Conservation (phyloP, 78 protist genomes). For the Dictyostelium firmibasis region DNA sequence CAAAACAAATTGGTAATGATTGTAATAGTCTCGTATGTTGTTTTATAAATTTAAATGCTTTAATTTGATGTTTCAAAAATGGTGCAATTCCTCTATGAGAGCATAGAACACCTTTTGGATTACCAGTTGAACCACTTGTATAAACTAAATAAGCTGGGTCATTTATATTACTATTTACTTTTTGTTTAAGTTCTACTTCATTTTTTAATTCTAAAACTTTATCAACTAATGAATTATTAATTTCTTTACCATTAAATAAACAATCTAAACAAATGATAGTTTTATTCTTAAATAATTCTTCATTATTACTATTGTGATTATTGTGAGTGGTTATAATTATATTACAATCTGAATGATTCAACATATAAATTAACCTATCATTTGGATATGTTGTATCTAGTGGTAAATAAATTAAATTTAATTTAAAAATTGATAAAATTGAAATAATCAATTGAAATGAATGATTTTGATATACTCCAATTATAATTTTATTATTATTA, state of each 20-base stretch:
- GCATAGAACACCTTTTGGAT: constrained; percentile 63
- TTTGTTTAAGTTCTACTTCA: not conserved
- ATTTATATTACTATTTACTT: not conserved
- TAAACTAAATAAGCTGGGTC: constrained; percentile 53
- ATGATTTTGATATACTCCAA: constrained; percentile 26
- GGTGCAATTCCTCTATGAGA: constrained; percentile 50
- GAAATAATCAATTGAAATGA: constrained; percentile 53
- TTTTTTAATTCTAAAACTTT: not conserved
- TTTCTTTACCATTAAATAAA: not conserved
- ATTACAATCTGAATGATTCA: constrained; percentile 9
- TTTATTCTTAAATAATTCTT: not conserved
- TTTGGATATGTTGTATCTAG: constrained; percentile 43
- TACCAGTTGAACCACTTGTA: constrained; percentile 62
- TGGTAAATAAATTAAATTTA: constrained; percentile 40
- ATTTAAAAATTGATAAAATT: constrained; percentile 25
- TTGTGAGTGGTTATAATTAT: constrained; percentile 10
- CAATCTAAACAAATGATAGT: not conserved
- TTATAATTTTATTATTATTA: not conserved
- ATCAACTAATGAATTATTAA: not conserved
- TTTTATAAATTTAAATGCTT: not conserved
- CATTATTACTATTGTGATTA: not conserved
- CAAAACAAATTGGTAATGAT: constrained; percentile 76
- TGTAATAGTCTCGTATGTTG: constrained; percentile 33
- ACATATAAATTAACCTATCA: constrained; percentile 33
- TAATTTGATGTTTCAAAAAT: constrained; percentile 40